A percentile compares a stretch with the other conserved stretches of the same genome.
Evolutionary conservation across 768 basidiomycete species (phyloP).

Genomic region (Lentinula edodes): DNA sequence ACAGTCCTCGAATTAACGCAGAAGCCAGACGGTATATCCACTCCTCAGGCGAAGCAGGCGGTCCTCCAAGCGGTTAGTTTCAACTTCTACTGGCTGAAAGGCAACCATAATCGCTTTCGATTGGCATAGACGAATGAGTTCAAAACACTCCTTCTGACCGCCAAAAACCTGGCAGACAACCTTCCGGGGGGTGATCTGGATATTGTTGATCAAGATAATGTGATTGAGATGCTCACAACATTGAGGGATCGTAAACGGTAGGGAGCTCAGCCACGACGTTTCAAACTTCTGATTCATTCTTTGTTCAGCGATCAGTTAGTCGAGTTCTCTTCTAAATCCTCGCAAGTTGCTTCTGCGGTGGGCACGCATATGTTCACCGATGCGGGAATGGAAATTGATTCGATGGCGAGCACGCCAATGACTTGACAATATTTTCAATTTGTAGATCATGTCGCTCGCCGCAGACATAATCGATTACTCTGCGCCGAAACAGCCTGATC

Average conservation of each 20-base stretch:
- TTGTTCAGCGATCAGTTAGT: neutral
- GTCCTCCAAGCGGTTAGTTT: slow-evolving; percentile 58
- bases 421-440: slow-evolving; percentile 15
- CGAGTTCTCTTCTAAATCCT: neutral
- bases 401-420: slow-evolving; percentile 67
- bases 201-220: slow-evolving; percentile 63
- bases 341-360: slow-evolving; percentile 31
- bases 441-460: too few species aligned
- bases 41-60: slow-evolving; percentile 57
- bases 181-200: slow-evolving; percentile 72
- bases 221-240: slow-evolving; percentile 62
- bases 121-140: slow-evolving; percentile 61
- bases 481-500: too few species aligned
- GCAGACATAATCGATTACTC: too few species aligned
- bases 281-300: neutral
- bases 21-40: slow-evolving; percentile 45
- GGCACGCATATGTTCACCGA: slow-evolving; percentile 17
- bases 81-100: neutral
- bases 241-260: slow-evolving; percentile 62
- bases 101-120: neutral
- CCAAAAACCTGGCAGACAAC: slow-evolving; percentile 50
- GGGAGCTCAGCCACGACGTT: slow-evolving; percentile 2
- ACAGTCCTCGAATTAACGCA: slow-evolving; percentile 57
- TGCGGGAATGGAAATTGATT: slow-evolving; percentile 63
- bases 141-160: slow-evolving; percentile 50